Conservation (phyloP, 768 basidiomycete species). For the Amanita jacksonii region DNA sequence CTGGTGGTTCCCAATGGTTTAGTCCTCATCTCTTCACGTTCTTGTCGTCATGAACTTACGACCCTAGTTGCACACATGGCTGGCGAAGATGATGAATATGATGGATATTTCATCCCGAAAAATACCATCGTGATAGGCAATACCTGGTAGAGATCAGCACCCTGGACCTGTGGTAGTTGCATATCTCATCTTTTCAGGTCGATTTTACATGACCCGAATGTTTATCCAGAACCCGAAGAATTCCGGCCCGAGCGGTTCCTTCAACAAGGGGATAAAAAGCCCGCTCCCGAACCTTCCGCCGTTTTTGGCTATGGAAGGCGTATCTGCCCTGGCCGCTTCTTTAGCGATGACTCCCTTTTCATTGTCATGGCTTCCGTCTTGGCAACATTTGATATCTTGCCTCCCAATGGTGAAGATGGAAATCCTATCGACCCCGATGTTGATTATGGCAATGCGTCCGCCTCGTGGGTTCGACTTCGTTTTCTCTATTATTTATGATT, state of each 20-base stretch:
- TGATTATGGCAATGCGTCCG: background rate
- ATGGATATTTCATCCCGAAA: conserved; percentile 12
- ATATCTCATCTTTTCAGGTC: conserved; percentile 12
- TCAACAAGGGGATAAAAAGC: conserved; percentile 2
- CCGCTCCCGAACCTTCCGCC: background rate
- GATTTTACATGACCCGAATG: conserved; percentile 17
- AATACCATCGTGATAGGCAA: conserved; percentile 9
- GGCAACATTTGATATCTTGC: conserved; percentile 19
- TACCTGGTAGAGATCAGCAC: too few species aligned
- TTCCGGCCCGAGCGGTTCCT: conserved; percentile 24
- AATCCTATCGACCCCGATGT: conserved; percentile 9
- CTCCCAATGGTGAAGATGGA: conserved; percentile 23
- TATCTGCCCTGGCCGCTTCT: conserved; percentile 5
- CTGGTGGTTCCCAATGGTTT: background rate
- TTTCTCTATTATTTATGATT: background rate
- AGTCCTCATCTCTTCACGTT: background rate
- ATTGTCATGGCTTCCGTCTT: conserved; percentile 14
- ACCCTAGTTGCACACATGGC: conserved; percentile 4
- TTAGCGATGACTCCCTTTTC: background rate
- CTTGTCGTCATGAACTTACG: background rate
- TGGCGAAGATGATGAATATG: conserved; percentile 9
- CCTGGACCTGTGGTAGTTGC: too few species aligned
- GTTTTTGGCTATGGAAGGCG: conserved; percentile 19
- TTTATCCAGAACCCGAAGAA: conserved; percentile 15
- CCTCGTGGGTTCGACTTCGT: background rate